phyloP scores from a whole-genome alignment of 345 rosid genomes.

The Draba incana region DNA sequence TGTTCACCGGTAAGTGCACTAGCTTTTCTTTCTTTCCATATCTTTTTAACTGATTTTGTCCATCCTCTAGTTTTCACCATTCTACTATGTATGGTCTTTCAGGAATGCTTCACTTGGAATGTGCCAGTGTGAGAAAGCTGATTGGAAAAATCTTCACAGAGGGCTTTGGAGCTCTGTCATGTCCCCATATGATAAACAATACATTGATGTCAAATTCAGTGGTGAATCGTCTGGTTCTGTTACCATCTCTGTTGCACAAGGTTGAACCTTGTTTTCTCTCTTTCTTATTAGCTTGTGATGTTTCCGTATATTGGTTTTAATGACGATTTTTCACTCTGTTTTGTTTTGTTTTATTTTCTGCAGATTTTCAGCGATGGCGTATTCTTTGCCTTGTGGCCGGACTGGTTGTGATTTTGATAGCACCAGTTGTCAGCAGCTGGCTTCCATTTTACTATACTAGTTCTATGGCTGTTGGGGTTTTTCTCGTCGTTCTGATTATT shows the following conservation, averaged over 20 bases:
- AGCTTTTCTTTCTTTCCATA: background rate
- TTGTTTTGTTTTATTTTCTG: constrained; percentile 28
- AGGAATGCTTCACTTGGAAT: constrained; percentile 75
- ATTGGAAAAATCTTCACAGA: constrained; percentile 73
- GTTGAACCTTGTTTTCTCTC: constrained; percentile 36
- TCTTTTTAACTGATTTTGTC: background rate
- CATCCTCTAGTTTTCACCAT: constrained; percentile 11
- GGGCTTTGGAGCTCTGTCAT: constrained; percentile 64
- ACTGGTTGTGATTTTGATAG: constrained; percentile 60
- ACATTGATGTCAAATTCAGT: constrained; percentile 68
- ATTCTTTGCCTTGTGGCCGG: constrained; percentile 70
- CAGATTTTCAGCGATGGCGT: constrained; percentile 89
- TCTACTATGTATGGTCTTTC: constrained; percentile 17
- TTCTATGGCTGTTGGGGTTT: constrained; percentile 89
- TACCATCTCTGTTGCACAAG: constrained; percentile 61
- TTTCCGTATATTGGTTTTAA: background rate
- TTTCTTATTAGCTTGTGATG: background rate
- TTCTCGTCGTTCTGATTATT: constrained; percentile 75
- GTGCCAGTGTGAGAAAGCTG: constrained; percentile 71
- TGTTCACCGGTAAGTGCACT: constrained; percentile 67
- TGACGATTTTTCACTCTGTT: background rate
- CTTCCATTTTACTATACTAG: constrained; percentile 92
- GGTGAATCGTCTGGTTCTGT: constrained; percentile 56
- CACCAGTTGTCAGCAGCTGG: constrained; percentile 87
- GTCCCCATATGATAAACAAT: constrained; percentile 80